Evolutionary conservation across 2,329 filamentous ascomycete species (phyloP), one percentile per base, ranked within the genome.

Genomic region (Rhinocladiella mackenziei): DNA sequence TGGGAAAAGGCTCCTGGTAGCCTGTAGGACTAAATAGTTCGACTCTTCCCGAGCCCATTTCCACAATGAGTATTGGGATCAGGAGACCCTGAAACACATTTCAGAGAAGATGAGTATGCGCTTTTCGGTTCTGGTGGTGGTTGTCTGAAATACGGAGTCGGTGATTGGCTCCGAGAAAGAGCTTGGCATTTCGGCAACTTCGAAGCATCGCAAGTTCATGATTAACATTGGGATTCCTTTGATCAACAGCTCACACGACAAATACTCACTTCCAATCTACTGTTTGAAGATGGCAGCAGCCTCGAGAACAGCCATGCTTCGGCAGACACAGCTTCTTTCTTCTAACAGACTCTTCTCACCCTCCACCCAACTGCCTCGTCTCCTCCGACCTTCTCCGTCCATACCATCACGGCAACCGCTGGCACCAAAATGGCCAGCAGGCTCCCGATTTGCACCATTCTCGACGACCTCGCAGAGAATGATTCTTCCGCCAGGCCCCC

Each of bases 401-500:
- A 30, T 44, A 18, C 35, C 26, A 9, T 39, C 45, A 17, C 48
- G 42, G 41, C 37, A 39, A 25, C 25, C 39, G 4, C 36, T 47
- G 14, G 35, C 43, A 11, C 39, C 48, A 20, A 33, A 34, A 19
- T 39, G 47, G 41, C 43, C 51, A 14, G 15, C 39, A 19, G 37
- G 39, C 17, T 29, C 45, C 30, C 48, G 81, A 66, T 74, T 82
- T 59, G 83, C 89, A 56, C 83, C 86, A 58, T 95, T 98, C 78
- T 89, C 96, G 70, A 86, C 84, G 61, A 87, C 86, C 30, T 76
- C 80, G 68, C 78, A 79, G 69, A 78, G 80, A 67, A 75, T 77
- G 63, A 83, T 91, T 62, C 77, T 98, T 45, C 88, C 91, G 48
- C 83, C 89, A 43, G 78, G 85, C 56, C 89, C 89, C 61, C 92